Evolutionary conservation across 768 basidiomycete genomes (phyloP).

Genomic region (Mycena amicta): DNA sequence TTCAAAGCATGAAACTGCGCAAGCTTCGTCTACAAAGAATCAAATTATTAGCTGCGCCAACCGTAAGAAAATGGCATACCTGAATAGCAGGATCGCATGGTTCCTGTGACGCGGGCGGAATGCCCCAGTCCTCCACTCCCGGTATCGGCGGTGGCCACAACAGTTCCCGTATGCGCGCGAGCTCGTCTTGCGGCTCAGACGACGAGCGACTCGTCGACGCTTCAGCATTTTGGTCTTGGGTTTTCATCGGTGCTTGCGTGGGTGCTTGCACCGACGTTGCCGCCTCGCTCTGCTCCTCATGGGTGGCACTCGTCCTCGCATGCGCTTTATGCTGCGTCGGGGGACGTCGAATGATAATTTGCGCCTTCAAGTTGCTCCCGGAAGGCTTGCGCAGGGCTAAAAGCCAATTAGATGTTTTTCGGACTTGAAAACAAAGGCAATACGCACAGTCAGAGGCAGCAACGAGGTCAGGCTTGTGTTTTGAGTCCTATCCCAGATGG

Average conservation of each 20-base stretch:
- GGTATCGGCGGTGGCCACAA: conserved; percentile 66
- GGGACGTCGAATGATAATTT: conserved; percentile 4
- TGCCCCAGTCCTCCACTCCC: conserved; percentile 75
- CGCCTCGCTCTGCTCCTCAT: conserved; percentile 1
- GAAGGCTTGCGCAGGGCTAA: conserved; percentile 11
- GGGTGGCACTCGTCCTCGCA: conserved; percentile 1
- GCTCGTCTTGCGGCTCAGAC: conserved; percentile 46
- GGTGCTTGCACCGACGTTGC: conserved; percentile 13
- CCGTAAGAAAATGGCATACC: conserved; percentile 38
- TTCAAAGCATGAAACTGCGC: conserved; percentile 78
- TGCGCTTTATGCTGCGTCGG: background rate
- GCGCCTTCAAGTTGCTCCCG: conserved; percentile 1
- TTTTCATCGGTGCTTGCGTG: conserved; percentile 9
- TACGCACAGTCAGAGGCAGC: conserved; percentile 46
- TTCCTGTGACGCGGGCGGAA: conserved; percentile 58
- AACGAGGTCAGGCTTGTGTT: conserved; percentile 43
- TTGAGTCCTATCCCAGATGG: conserved; percentile 67
- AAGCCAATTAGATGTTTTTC: conserved; percentile 23
- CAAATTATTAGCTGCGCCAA: background rate
- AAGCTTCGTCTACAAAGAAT: conserved; percentile 67
- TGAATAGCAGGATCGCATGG: conserved; percentile 65
- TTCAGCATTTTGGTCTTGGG: conserved; percentile 13
- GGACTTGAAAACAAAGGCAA: background rate
- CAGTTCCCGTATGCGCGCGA: conserved; percentile 54
- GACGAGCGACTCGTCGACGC: conserved; percentile 27